phyloP scores from a whole-genome alignment of 2,329 filamentous ascomycete species.

The Rhynchosporium agropyri region DNA sequence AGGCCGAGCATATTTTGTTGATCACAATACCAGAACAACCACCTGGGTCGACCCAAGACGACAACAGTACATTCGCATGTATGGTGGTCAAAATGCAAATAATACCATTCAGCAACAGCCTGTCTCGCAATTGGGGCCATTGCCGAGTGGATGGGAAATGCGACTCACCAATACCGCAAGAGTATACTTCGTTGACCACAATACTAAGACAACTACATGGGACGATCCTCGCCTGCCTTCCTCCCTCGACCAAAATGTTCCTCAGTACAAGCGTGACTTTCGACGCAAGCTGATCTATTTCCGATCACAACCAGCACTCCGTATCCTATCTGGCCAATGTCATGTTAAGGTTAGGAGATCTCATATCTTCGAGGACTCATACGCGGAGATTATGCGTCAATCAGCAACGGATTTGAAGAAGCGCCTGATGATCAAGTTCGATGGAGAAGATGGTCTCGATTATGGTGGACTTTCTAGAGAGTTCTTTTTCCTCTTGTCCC shows the following conservation, averaged over 20 bases:
- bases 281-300: constrained; percentile 98
- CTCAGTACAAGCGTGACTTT: constrained; percentile 99
- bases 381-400: constrained; percentile 97
- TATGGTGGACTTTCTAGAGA: constrained; percentile 97
- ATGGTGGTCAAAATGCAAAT: constrained; percentile 83
- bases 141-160: constrained; percentile 99
- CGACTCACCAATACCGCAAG: constrained; percentile 95
- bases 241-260: constrained; percentile 95
- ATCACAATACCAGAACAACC: constrained; percentile 96
- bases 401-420: constrained; percentile 97
- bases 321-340: constrained; percentile 93
- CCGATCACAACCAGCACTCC: constrained; percentile 93
- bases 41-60: constrained; percentile 98
- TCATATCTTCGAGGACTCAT: constrained; percentile 98
- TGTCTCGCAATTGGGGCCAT: constrained; percentile 90
- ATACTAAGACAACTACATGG: constrained; percentile 99
- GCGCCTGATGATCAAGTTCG: constrained; percentile 98
- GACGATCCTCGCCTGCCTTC: constrained; percentile 95
- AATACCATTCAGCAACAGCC: constrained; percentile 95
- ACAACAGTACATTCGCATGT: constrained; percentile 98
- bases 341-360: constrained; percentile 96
- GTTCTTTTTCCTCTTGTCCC: constrained; percentile 98
- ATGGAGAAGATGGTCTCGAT: constrained; percentile 95
- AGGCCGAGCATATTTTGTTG: constrained; percentile 93
- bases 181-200: constrained; percentile 99